Evolutionary conservation across 1,139 yeast species (phyloP), one percentile per base, ranked within the genome.

Genomic region (Suhomyces kunorum): DNA sequence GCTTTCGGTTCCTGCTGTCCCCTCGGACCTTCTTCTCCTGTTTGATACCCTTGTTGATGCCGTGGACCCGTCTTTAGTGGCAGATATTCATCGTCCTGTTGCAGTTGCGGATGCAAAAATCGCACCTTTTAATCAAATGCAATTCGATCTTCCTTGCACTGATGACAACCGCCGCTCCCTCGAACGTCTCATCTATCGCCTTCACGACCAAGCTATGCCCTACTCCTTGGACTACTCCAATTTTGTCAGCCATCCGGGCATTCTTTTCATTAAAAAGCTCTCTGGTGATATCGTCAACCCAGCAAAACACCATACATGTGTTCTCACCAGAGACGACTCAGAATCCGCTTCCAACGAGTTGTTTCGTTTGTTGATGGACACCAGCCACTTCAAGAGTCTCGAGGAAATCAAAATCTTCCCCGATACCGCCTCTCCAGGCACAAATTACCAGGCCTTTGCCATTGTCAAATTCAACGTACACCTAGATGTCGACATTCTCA

Each of bases 241-340:
- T 40, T 74, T 81, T 20, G 58, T 80, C 22, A 76, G 83, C 16
- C 82, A 81, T 47, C 88, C 89, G 1, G 87, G 87, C 0, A 78
- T 78, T 49, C 56, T 83, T 23, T 81, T 80, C 54, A 74, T 82
- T 20, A 73, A 81, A 45, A 78, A 82, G 33, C 47, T 68, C 23
- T 50, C 62, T 0, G 48, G 48, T 18, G 36, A 36, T n/a, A 45
- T 50, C 30, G 47, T 58, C 18, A 48, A 49, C 28, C 47, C 56
- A 17, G 9, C 40, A 8, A 31, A 24, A 16, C 34, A 36, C 13
- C 29, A 34, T 15, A 38, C 32, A 18, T 34, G 34, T 18, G 38
- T 44, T 2, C 15, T 49, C 20, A 29, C 40, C 18, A 35, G 32
- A 9, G 38, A 40, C 6, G 48, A 45, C 18, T 39, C 44, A 3